These are phyloP conservation scores for Lasiodiplodia gonubiensis DNA, from an alignment of 2,329 filamentous ascomycete genomes.

Conservation along the genomic window DNA sequence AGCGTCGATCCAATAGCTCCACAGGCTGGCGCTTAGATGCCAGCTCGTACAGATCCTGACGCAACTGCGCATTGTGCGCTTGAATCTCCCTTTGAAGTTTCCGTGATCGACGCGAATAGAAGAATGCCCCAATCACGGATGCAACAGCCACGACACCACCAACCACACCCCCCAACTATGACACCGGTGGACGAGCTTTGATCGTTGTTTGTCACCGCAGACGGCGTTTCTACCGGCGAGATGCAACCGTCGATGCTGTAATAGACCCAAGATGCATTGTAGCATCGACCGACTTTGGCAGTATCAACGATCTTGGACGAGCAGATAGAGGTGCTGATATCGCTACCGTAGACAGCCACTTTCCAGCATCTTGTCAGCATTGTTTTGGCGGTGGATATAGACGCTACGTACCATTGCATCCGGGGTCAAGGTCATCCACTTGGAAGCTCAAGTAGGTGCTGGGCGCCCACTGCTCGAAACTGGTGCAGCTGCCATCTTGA, in stretches of 20 bases:
- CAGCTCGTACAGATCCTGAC: not conserved
- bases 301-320: not conserved
- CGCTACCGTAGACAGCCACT: slow-evolving; percentile 22
- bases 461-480: not conserved
- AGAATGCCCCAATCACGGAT: not conserved
- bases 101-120: not conserved
- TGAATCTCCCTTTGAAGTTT: not conserved
- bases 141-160: not conserved
- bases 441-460: not conserved
- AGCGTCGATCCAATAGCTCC: not conserved
- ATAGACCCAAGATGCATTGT: slow-evolving; percentile 18
- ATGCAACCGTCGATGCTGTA: slow-evolving; percentile 33
- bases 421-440: not conserved
- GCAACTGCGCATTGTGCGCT: not conserved
- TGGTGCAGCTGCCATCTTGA: not conserved
- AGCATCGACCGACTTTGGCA: not conserved
- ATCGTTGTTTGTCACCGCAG: not conserved
- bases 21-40: not conserved
- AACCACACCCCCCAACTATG: not conserved
- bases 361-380: not conserved
- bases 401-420: not conserved
- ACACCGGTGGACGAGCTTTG: not conserved
- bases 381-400: no score
- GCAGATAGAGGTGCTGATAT: not conserved
- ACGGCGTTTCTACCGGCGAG: not conserved